phyloP scores from a whole-genome alignment of 441 rosid species.

The Geranium incanum region DNA sequence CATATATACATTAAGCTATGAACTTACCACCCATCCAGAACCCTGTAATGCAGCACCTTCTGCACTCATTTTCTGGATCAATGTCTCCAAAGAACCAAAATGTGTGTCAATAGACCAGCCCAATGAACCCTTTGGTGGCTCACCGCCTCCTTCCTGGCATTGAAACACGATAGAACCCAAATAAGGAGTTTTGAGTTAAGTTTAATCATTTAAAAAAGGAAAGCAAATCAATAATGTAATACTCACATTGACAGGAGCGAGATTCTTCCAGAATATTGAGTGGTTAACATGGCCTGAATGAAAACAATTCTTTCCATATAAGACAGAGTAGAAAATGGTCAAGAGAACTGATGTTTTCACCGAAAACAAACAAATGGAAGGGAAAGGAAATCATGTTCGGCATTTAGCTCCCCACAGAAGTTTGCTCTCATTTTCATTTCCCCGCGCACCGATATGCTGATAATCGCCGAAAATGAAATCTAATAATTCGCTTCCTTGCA shows the following conservation, averaged over 20 bases:
- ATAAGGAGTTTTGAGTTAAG: too few species aligned
- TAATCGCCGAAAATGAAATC: neutral
- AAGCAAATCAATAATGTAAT: neutral
- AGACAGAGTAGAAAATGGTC: neutral
- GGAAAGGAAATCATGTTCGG: too few species aligned
- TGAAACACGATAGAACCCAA: too few species aligned
- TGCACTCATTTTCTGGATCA: constrained; percentile 64
- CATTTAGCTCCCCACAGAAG: too few species aligned
- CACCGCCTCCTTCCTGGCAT: constrained; percentile 90
- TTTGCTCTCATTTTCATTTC: too few species aligned
- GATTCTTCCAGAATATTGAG: constrained; percentile 91
- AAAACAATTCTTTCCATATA: neutral
- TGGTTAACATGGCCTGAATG: constrained; percentile 82
- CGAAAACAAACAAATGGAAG: too few species aligned
- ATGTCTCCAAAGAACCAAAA: constrained; percentile 70
- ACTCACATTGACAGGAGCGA: constrained; percentile 61
- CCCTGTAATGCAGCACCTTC: constrained; percentile 98
- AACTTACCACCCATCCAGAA: constrained; percentile 98
- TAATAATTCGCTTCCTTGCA: too few species aligned
- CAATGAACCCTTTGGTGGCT: constrained; percentile 65
- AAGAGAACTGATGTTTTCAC: too few species aligned
- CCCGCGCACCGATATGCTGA: neutral
- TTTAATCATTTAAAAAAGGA: too few species aligned
- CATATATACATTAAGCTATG: neutral
- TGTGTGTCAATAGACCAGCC: constrained; percentile 68